These are phyloP conservation scores for Cadophora gregata DNA, from an alignment of 2,329 filamentous ascomycete species.

Conservation along the genomic window DNA sequence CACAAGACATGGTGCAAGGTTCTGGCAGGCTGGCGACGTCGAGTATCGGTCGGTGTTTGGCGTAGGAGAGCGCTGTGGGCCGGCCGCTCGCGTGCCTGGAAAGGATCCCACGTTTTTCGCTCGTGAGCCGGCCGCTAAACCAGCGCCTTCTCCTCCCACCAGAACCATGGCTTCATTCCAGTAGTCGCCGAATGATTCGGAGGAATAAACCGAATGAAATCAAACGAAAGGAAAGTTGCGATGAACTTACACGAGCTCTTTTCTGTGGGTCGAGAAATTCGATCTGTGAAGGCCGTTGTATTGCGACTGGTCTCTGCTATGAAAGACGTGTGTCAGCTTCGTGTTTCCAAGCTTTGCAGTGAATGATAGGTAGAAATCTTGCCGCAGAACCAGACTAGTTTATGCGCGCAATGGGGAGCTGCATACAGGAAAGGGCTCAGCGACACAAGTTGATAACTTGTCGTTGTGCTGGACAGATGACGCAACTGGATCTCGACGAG, in stretches of 20 bases:
- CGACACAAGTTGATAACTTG: background rate
- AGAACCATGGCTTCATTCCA: slow-evolving; percentile 1
- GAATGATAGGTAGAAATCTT: slow-evolving; percentile 27
- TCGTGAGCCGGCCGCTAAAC: slow-evolving; percentile 27
- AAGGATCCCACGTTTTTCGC: slow-evolving; percentile 36
- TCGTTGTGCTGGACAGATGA: slow-evolving; percentile 1
- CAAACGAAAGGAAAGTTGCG: slow-evolving; percentile 19
- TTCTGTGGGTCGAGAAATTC: background rate
- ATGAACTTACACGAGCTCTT: slow-evolving; percentile 24
- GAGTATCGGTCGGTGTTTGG: slow-evolving; percentile 26
- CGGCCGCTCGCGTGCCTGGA: slow-evolving; percentile 28
- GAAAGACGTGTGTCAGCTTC: slow-evolving; percentile 28
- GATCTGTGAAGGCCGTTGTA: slow-evolving; percentile 9
- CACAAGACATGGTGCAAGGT: slow-evolving; percentile 30
- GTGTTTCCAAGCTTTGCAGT: slow-evolving; percentile 20
- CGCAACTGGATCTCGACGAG: slow-evolving; percentile 27
- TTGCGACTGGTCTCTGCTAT: slow-evolving; percentile 9
- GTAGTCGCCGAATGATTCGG: background rate
- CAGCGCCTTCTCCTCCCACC: background rate
- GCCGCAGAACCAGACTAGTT: slow-evolving; percentile 31
- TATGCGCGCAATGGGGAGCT: slow-evolving; percentile 34
- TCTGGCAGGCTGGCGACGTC: slow-evolving; percentile 25
- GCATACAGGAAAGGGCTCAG: slow-evolving; percentile 35
- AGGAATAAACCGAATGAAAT: background rate
- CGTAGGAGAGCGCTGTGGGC: slow-evolving; percentile 29